These are phyloP conservation scores for Penicillium sp. DNA, from an alignment of 2,329 filamentous ascomycete genomes.

Conservation along the genomic window DNA sequence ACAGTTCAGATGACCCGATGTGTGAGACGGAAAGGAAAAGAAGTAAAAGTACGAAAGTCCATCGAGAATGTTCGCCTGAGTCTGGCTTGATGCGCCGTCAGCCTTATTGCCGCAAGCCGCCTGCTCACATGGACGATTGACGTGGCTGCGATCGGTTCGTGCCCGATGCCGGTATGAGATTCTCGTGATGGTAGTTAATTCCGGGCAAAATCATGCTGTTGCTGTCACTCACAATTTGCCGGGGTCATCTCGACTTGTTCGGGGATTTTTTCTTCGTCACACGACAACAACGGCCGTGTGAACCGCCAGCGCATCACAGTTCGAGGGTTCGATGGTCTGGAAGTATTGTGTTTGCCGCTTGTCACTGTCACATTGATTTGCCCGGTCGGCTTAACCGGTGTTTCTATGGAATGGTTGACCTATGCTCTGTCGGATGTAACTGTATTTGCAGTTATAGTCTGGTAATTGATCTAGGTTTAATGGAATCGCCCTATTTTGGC, in stretches of 20 bases:
- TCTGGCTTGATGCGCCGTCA: constrained; percentile 10
- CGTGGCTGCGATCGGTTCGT: constrained; percentile 18
- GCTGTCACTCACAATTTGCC: background rate
- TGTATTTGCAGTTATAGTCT: background rate
- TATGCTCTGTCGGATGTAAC: constrained; percentile 3
- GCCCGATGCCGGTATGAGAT: background rate
- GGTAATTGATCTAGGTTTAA: background rate
- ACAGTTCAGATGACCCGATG: constrained; percentile 18
- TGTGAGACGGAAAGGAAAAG: constrained; percentile 5
- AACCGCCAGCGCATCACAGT: constrained; percentile 16
- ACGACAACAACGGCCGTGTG: constrained; percentile 15
- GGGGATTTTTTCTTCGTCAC: constrained; percentile 12
- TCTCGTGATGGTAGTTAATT: too few species aligned
- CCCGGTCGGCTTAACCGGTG: constrained; percentile 7
- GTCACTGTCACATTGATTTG: constrained; percentile 5
- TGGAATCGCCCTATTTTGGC: too few species aligned
- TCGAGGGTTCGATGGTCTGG: constrained; percentile 5
- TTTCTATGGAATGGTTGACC: too few species aligned
- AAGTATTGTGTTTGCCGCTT: background rate
- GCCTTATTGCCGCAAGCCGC: constrained; percentile 12
- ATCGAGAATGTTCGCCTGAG: constrained; percentile 5
- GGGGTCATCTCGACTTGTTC: too few species aligned
- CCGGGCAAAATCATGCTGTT: background rate
- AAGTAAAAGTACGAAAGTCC: constrained; percentile 2
- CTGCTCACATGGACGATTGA: constrained; percentile 20